A percentile compares a stretch with the other conserved stretches of the same genome.
Evolutionary conservation across 2,329 filamentous ascomycete genomes (phyloP).

Genomic region (Colletotrichum sp.): DNA sequence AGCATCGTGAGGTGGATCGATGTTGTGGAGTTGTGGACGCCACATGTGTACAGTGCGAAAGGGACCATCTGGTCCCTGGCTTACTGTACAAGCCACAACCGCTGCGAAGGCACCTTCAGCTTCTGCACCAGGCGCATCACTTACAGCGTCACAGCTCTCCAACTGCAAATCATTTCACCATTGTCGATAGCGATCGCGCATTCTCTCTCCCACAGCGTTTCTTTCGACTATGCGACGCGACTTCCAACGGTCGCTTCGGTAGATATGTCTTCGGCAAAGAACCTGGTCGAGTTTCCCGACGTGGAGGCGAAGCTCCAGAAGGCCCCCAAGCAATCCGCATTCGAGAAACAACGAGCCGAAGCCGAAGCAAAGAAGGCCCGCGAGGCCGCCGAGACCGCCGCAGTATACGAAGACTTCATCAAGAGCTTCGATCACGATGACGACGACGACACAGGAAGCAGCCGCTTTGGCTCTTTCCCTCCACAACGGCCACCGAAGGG

Average conservation of each 20-base stretch:
- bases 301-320: conserved; percentile 80
- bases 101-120: not conserved
- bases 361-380: conserved; percentile 85
- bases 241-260: not conserved
- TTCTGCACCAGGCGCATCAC: not conserved
- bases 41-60: not conserved
- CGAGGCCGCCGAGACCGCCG: conserved; percentile 86
- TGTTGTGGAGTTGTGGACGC: not conserved
- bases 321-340: conserved; percentile 82
- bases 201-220: too few relatives aligned
- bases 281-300: conserved; percentile 68
- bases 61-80: too few relatives aligned
- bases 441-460: conserved; percentile 44
- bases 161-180: not conserved
- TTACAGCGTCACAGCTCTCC: not conserved
- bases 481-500: conserved; percentile 3
- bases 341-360: conserved; percentile 88
- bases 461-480: conserved; percentile 11
- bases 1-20: not conserved
- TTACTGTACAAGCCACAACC: not conserved
- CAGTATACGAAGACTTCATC: conserved; percentile 86
- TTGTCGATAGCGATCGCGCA: not conserved
- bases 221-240: not conserved
- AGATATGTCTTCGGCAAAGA: conserved; percentile 54
- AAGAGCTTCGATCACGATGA: conserved; percentile 76